Evolutionary conservation across 768 basidiomycete genomes (phyloP).

Genomic region (Boletus edulis): DNA sequence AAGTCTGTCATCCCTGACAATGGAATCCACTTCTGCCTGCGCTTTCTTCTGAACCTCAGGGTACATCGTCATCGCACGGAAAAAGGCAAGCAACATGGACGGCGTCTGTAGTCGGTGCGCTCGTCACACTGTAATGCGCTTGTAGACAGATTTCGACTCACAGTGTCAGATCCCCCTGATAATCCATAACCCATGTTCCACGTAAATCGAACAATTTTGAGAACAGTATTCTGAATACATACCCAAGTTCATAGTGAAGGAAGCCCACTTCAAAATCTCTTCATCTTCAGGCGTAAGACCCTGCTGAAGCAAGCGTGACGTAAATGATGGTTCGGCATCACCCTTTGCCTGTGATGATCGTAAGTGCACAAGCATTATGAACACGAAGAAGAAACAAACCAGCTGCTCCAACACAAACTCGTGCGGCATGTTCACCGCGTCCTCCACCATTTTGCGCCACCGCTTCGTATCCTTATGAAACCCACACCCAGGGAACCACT

Average conservation of each 20-base stretch:
- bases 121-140: neutral
- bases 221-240: neutral
- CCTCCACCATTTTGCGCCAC: neutral
- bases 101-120: conserved; percentile 13
- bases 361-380: neutral
- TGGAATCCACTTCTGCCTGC: conserved; percentile 10
- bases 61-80: conserved; percentile 14
- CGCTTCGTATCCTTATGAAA: conserved; percentile 1
- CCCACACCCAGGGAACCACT: conserved; percentile 15
- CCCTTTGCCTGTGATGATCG: neutral
- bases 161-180: conserved; percentile 26
- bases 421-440: neutral
- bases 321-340: conserved; percentile 7
- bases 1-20: conserved; percentile 4
- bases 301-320: conserved; percentile 1
- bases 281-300: conserved; percentile 2
- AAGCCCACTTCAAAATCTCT: conserved; percentile 12
- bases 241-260: conserved; percentile 12
- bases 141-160: conserved; percentile 13
- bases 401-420: neutral
- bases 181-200: neutral
- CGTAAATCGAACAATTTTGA: neutral
- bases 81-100: conserved; percentile 8
- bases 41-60: conserved; percentile 6
- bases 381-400: conserved; percentile 1